These are phyloP conservation scores for Pycnococcus provasolii DNA, from an alignment of 139 green algal species.

Conservation along the genomic window DNA sequence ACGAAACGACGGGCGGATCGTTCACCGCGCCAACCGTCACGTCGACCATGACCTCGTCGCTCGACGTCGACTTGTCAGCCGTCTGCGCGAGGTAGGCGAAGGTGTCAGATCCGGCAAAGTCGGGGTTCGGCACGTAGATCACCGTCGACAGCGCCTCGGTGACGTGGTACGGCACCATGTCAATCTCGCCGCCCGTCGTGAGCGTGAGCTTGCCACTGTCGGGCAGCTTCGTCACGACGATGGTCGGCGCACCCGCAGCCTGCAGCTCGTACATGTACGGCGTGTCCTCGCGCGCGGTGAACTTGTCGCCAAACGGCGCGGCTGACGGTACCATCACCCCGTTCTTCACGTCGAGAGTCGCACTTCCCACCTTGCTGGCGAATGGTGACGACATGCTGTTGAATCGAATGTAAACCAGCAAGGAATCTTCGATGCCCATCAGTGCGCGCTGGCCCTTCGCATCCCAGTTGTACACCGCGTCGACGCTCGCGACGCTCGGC, in stretches of 20 bases:
- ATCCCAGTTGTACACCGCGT: constrained; percentile 15
- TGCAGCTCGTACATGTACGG: constrained; percentile 15
- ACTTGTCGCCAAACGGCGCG: constrained; percentile 4
- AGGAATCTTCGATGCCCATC: background rate
- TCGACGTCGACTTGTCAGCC: background rate
- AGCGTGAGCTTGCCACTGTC: constrained; percentile 7
- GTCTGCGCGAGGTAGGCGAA: constrained; percentile 2
- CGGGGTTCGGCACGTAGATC: constrained; percentile 3
- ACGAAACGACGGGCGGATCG: background rate
- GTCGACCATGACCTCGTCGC: constrained; percentile 2
- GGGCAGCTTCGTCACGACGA: constrained; percentile 7
- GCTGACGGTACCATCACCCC: constrained; percentile 3
- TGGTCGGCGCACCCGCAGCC: background rate
- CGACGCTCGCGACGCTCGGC: background rate
- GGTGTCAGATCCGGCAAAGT: background rate
- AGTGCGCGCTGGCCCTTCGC: background rate
- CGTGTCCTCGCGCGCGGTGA: background rate
- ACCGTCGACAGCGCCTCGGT: background rate
- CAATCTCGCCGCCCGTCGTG: background rate
- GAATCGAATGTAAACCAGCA: constrained; percentile 18
- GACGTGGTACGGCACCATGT: background rate
- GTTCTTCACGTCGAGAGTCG: background rate
- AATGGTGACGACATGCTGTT: background rate
- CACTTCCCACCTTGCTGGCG: constrained; percentile 2
- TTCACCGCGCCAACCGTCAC: constrained; percentile 4